Conservation (phyloP, 2,329 filamentous ascomycete genomes). For the Beauveria brongniartii region DNA sequence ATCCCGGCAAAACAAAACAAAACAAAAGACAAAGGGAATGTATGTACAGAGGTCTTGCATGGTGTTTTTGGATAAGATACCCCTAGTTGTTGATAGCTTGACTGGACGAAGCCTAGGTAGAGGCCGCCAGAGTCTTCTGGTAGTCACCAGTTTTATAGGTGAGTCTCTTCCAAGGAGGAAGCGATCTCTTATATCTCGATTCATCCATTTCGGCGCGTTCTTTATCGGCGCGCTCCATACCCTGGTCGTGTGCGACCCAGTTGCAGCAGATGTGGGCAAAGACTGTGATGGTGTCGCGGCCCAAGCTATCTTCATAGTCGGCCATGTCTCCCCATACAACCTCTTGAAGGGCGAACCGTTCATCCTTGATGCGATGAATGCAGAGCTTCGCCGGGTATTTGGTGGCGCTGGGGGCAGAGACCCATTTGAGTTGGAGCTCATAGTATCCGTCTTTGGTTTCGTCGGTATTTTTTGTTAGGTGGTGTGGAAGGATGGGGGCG, state of each 20-base stretch:
- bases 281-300: neutral
- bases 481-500: neutral
- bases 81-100: neutral
- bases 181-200: neutral
- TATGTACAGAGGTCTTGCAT: neutral
- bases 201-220: neutral
- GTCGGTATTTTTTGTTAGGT: neutral
- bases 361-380: neutral
- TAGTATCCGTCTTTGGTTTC: neutral
- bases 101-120: neutral
- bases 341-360: neutral
- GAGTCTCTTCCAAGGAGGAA: neutral
- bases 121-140: neutral
- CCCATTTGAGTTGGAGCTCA: neutral
- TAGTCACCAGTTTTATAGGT: neutral
- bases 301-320: neutral
- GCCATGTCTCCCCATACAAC: neutral
- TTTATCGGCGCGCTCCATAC: conserved; percentile 13
- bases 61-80: neutral
- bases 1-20: neutral
- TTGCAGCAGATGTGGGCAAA: neutral
- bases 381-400: neutral
- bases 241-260: neutral
- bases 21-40: neutral
- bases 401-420: neutral